phyloP scores from a whole-genome alignment of 2,329 filamentous ascomycete genomes.

The Bisporella sp. region DNA sequence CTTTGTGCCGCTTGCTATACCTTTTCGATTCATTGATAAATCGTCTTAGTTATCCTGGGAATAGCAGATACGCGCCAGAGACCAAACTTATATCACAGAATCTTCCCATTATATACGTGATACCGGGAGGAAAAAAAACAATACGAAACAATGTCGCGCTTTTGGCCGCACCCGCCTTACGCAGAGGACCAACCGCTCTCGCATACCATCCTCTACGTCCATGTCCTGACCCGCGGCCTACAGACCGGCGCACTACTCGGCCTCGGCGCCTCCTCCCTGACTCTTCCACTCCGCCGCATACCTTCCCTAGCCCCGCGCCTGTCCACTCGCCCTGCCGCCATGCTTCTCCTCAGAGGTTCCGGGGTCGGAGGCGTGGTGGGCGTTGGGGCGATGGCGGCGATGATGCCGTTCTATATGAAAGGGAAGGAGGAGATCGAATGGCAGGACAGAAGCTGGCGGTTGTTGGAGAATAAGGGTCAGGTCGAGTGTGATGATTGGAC shows the following conservation, averaged over 20 bases:
- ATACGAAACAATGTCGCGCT: conserved; percentile 41
- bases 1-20: no score
- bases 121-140: no score
- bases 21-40: no score
- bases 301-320: conserved; percentile 2
- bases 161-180: conserved; percentile 43
- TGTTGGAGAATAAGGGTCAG: conserved; percentile 52
- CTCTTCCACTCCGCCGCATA: conserved; percentile 20
- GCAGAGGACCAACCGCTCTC: conserved; percentile 56
- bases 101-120: no score
- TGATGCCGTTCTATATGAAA: conserved; percentile 43
- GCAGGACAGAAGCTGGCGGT: conserved; percentile 55
- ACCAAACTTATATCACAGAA: no score
- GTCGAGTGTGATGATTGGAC: conserved; percentile 50
- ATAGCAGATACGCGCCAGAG: no score
- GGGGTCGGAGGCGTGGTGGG: conserved; percentile 40
- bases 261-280: conserved; percentile 30
- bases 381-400: conserved; percentile 35
- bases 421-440: conserved; percentile 54
- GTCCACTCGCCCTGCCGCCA: conserved; percentile 20
- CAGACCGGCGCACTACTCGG: conserved; percentile 45
- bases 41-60: no score
- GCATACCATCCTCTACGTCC: conserved; percentile 48
- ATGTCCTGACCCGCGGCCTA: conserved; percentile 51
- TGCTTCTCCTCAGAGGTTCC: conserved; percentile 37